Evolutionary conservation across 2,329 filamentous ascomycete species (phyloP), one percentile per base, ranked within the genome.

Genomic region (Claviceps lovelessii): DNA sequence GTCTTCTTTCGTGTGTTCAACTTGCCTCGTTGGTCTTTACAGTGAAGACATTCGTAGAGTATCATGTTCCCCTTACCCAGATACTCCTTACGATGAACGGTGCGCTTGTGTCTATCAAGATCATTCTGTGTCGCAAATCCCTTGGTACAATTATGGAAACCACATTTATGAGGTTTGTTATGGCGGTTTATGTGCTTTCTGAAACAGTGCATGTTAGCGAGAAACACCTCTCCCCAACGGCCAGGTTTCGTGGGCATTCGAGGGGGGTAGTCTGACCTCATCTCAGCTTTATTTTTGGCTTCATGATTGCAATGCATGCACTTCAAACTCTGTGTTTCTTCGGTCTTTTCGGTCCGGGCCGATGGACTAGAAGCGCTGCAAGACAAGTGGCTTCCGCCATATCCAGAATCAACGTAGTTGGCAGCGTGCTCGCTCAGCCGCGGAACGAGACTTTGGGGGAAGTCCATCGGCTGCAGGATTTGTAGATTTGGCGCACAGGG

Each of bases 41-140:
- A 57, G 29, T 55, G 46, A 9, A 37, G 11, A 15, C 63, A 47
- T 64, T 56, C 9, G 41, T 57, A 49, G 65, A 51, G 35, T 13
- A 28, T 31, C 5, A 49, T 37, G 23, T 51, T 53, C 5, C 60
- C 60, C 1, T 59, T 62, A 23, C 60, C 55, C 4, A 58, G 58
- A 8, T 57, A 53, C 10, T 72, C 58, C 74, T 83, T 56, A 68
- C 72, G 62, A 65, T 95, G 90, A 6, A 86, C 82, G 57, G 83
- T 86, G 63, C 80, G 82, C 61, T 78, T 81, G 65, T 95, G 90
- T 53, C 90, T 77, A n/a, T 85, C 79, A 13, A 91, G 79, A 62
- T 95, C 90, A 65, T 94, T 95, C 19, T 72, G 68, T 0, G 88
- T 94, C 19, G 84, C 83, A 62, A 95, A 95, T 0, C 88, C 88